Conservation (phyloP, 306 rosid species). For the Vigna mungo region DNA sequence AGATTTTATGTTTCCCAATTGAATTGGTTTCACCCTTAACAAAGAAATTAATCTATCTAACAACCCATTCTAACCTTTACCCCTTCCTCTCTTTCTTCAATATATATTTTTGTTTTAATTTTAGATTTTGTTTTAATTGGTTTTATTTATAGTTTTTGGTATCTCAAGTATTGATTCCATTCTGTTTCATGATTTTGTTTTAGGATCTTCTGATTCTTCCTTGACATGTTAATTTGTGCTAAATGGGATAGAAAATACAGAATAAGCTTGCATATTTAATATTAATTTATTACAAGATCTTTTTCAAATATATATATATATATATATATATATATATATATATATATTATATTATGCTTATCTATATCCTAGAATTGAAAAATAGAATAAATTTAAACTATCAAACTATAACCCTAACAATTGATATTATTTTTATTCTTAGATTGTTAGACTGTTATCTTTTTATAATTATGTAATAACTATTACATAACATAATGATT, state of each 20-base stretch:
- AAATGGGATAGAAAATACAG: not conserved
- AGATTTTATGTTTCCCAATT: not conserved
- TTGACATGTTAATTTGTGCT: not conserved
- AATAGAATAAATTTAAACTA: too few relatives aligned
- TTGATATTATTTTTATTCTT: too few relatives aligned
- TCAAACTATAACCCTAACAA: too few relatives aligned
- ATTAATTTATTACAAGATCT: too few relatives aligned
- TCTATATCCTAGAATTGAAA: too few relatives aligned
- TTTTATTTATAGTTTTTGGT: not conserved
- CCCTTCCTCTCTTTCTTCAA: not conserved
- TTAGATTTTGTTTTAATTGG: not conserved
- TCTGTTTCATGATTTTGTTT: not conserved
- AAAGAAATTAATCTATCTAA: constrained; percentile 16
- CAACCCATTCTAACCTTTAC: not conserved
- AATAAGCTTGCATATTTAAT: too few relatives aligned
- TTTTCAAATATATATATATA: too few relatives aligned
- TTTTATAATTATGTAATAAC: too few relatives aligned
- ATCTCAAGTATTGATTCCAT: not conserved
- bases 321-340: too few relatives aligned
- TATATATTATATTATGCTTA: too few relatives aligned
- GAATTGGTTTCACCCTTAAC: not conserved
- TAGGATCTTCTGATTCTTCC: not conserved
- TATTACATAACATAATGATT: too few relatives aligned
- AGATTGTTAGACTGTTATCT: too few relatives aligned
- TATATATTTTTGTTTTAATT: not conserved